Evolutionary conservation across 2,329 filamentous ascomycete genomes (phyloP), one percentile per base, ranked within the genome.

Genomic region (Emmonsia crescens): DNA sequence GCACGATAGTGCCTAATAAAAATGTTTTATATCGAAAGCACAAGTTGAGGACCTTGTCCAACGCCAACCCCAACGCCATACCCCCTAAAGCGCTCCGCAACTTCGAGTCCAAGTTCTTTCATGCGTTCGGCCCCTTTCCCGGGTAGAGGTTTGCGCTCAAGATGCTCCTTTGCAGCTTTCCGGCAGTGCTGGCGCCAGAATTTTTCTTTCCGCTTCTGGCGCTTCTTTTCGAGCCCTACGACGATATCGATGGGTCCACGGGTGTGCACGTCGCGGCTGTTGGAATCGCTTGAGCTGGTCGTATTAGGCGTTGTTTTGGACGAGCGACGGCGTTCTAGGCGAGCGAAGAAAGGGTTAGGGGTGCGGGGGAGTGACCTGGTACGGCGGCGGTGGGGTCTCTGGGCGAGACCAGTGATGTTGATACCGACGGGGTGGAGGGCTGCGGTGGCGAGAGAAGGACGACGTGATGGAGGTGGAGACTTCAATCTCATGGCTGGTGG

Each of bases 241-340:
- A 96, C 89, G 64, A 96, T 99, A 75, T 97, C 94, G 67, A 99
- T 95, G 42, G 94, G 92, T n/a, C 91, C 91, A 65, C 94, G 89
- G 10, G 90, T 83, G 65, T 94, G 91, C 49, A 85, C 77, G 58
- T 87, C 82, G 16, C 74, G 73, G 62, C 69, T 71, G 63, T 67
- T 71, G 48, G 33, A 36, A n/a, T 36, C 19, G 29, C 19, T 29
- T 4, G 38, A 1, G 12, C 27, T 65, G 73, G 71, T 62, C 74
- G 68, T 38, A 67, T 77, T 75, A 24, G 68, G 69, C 61, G 58
- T 70, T 65, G 67, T 72, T 65, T 65, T 74, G 65, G 64, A 68
- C 68, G 71, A 71, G 62, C 70, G 64, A 63, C 71, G 66, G 42
- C 69, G 67, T 38, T 71, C 73, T 68, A 70, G 56, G 57, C 68